phyloP scores from a whole-genome alignment of 768 basidiomycete species.

The Cystobasidium tubakii region DNA sequence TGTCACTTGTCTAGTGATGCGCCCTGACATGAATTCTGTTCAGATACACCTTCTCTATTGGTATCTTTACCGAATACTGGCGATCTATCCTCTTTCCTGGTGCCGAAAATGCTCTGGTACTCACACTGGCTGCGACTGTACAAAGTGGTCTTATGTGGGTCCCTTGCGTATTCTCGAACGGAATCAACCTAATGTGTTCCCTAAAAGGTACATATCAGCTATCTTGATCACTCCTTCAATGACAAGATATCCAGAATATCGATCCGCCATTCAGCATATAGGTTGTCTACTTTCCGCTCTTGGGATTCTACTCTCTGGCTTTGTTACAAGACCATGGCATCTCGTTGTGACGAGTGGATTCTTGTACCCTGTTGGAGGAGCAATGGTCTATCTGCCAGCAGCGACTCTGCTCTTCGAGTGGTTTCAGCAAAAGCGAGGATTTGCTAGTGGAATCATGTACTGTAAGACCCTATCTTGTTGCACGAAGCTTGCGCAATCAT shows the following conservation, averaged over 20 bases:
- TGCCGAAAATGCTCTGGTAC: neutral
- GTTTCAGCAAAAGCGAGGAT: constrained; percentile 2
- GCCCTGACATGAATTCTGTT: no score
- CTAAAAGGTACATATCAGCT: constrained; percentile 15
- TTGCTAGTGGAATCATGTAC: constrained; percentile 28
- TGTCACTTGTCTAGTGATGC: neutral
- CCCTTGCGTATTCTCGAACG: neutral
- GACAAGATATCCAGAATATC: constrained; percentile 7
- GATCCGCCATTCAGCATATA: neutral
- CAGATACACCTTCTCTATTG: constrained; percentile 14
- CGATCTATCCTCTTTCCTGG: constrained; percentile 16
- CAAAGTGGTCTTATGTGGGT: constrained; percentile 22
- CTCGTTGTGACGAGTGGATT: constrained; percentile 26
- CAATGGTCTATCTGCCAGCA: constrained; percentile 13
- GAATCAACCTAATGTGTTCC: no score
- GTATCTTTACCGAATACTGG: constrained; percentile 32
- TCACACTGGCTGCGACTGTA: constrained; percentile 21
- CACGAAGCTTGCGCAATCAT: no score
- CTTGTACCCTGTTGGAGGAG: constrained; percentile 28
- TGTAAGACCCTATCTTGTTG: no score
- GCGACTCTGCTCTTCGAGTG: constrained; percentile 27
- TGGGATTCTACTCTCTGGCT: constrained; percentile 21
- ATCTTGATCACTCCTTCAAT: constrained; percentile 1
- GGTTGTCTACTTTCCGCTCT: neutral
- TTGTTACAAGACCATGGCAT: constrained; percentile 18